Evolutionary conservation across 805 yeast genomes (phyloP).

Genomic region (Ogataea naganishii): DNA sequence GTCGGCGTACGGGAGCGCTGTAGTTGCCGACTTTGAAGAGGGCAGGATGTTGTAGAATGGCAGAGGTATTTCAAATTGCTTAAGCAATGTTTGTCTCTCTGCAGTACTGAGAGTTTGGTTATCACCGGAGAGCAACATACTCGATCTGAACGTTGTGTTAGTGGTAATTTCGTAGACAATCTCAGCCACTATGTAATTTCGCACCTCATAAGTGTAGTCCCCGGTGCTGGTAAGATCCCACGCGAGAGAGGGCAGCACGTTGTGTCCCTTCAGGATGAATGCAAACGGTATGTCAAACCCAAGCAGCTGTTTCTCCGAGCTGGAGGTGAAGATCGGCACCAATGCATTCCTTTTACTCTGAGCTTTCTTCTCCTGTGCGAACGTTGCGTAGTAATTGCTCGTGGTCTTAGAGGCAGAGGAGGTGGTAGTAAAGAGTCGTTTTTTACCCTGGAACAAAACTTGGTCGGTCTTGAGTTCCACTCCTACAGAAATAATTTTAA

Average conservation of each 20-base stretch:
- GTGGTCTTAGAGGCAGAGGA: neutral
- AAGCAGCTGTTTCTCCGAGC: neutral
- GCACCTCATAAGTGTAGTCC: neutral
- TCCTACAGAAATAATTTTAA: neutral
- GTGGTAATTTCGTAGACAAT: neutral
- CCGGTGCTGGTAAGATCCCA: neutral
- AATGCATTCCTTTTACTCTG: too few species aligned
- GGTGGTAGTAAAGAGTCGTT: neutral
- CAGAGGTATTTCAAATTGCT: conserved; percentile 1
- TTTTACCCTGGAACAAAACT: neutral
- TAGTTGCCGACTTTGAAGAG: too few species aligned
- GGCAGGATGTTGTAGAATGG: neutral
- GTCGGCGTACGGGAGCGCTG: too few species aligned
- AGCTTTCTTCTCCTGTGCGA: too few species aligned
- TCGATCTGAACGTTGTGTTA: neutral
- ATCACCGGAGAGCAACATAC: neutral
- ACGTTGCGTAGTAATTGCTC: too few species aligned
- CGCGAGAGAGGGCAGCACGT: neutral
- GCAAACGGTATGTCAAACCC: conserved; percentile 1
- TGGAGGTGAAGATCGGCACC: too few species aligned
- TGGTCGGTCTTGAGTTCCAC: conserved; percentile 2
- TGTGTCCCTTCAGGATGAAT: neutral
- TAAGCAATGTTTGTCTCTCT: neutral
- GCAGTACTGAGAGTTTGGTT: neutral
- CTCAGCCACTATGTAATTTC: neutral